Conservation (phyloP, 2,329 filamentous ascomycete species). For the Verticillium longisporum region DNA sequence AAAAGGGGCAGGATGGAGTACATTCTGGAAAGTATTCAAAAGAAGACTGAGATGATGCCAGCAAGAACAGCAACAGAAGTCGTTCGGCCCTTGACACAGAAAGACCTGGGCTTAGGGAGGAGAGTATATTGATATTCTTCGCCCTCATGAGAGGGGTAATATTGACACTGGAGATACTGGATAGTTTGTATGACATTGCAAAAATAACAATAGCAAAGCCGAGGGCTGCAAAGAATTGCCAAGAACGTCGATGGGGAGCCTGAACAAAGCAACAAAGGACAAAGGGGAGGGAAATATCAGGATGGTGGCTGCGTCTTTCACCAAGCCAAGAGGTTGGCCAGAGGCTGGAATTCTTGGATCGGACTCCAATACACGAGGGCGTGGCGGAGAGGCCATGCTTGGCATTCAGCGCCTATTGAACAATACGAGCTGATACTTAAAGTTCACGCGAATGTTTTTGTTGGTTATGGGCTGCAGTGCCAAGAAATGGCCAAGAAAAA, state of each 20-base stretch:
- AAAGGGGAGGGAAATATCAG: not conserved
- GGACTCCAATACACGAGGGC: no score
- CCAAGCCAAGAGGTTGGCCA: not conserved
- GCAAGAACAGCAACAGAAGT: no score
- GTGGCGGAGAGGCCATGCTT: no score
- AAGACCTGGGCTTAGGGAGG: no score
- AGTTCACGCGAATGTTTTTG: no score
- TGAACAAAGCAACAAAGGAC: not conserved
- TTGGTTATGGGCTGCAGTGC: no score
- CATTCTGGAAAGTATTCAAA: not conserved
- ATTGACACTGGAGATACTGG: not conserved
- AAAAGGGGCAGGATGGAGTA: slow-evolving; percentile 2
- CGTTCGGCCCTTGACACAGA: no score
- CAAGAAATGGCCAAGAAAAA: no score
- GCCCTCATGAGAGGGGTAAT: not conserved
- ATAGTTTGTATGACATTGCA: not conserved
- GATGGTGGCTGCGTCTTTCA: not conserved
- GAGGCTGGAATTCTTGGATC: no score
- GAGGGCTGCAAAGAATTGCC: not conserved
- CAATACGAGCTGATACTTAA: no score
- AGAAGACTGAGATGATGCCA: not conserved
- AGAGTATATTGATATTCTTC: no score
- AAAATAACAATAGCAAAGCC: not conserved
- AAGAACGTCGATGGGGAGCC: not conserved
- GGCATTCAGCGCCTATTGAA: no score